Base-by-base conservation (phyloP, 2,329 filamentous ascomycete genomes). In the Fusarium lateritium region DNA sequence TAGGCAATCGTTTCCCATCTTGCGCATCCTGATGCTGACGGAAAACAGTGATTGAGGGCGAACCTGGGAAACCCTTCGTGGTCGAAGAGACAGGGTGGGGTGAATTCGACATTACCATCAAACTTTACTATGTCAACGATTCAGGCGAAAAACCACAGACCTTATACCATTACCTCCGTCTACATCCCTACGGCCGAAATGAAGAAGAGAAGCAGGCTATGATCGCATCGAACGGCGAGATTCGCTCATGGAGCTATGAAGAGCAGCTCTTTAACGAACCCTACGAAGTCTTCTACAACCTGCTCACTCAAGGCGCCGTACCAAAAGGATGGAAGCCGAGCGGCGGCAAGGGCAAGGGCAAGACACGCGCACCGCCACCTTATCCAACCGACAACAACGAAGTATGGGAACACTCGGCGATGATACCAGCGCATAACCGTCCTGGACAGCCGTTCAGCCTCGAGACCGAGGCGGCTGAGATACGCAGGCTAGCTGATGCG, bases 221-320 rank as follows among this genome's bases (percentile, higher is more conserved):
- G 87, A 80, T 85, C 63, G 79, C 76, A 54, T 88, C 83, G 79
- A 87, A 81, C 81, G 88, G 82, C 70, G 85, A 91, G 75, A 90
- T 98, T 44, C 83, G 91, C 33, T 89, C 90, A 51, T 95, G 96
- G 86, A 91, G 89, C 61, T 94, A 98, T 77, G 96, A 99, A 79
- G 94, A 97, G 76, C 92, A 98, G 70, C 88, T 98, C 50, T 99
- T 99, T 85, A 98, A 97, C 81, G 96, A 99, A 80, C 96, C 96
- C 0, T 96, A 94, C 73, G 93, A 97, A 79, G 89, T 92, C 45
- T 95, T 99, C 76, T 98, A 93, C 81, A 93, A 97, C 67, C 85
- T 93, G 28, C 84, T 99, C 65, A 98, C 94, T 3, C 85, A 87
- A 7, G 93, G 93, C 64, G 88, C 90, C 26, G 88, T 85, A 7